These are phyloP conservation scores for Mycena leptocephala DNA, from an alignment of 768 basidiomycete species.

Conservation along the genomic window DNA sequence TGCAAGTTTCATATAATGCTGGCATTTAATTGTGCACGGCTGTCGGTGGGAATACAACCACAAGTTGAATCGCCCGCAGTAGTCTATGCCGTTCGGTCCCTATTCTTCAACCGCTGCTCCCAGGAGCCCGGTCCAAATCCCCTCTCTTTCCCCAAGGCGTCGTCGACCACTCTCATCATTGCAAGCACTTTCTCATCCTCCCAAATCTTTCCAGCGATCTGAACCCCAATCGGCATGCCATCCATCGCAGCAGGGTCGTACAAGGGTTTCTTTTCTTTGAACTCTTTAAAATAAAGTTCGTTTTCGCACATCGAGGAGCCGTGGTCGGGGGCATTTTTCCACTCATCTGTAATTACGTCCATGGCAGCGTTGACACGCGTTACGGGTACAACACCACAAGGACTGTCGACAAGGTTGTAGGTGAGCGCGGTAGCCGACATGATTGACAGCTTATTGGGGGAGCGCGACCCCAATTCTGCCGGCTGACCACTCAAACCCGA, in stretches of 20 bases:
- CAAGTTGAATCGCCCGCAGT: too few relatives aligned
- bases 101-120: conserved; percentile 15
- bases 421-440: conserved; percentile 9
- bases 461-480: too few relatives aligned
- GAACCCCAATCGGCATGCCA: conserved; percentile 63
- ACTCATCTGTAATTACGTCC: conserved; percentile 53
- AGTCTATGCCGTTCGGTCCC: neutral
- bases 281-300: neutral
- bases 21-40: too few relatives aligned
- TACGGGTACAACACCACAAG: conserved; percentile 62
- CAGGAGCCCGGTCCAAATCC: conserved; percentile 26
- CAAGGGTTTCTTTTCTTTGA: conserved; percentile 46
- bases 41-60: too few relatives aligned
- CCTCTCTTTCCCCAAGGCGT: conserved; percentile 20
- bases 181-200: conserved; percentile 66
- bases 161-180: conserved; percentile 61
- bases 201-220: conserved; percentile 59
- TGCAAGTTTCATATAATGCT: too few relatives aligned
- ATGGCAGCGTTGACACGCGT: conserved; percentile 53
- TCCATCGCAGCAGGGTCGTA: conserved; percentile 61
- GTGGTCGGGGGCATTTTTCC: conserved; percentile 47
- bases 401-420: conserved; percentile 41
- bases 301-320: conserved; percentile 28
- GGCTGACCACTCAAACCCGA: too few relatives aligned
- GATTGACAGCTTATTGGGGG: conserved; percentile 16